Evolutionary conservation across 257 asterid genomes (phyloP).

Genomic region (Solanum acaule): DNA sequence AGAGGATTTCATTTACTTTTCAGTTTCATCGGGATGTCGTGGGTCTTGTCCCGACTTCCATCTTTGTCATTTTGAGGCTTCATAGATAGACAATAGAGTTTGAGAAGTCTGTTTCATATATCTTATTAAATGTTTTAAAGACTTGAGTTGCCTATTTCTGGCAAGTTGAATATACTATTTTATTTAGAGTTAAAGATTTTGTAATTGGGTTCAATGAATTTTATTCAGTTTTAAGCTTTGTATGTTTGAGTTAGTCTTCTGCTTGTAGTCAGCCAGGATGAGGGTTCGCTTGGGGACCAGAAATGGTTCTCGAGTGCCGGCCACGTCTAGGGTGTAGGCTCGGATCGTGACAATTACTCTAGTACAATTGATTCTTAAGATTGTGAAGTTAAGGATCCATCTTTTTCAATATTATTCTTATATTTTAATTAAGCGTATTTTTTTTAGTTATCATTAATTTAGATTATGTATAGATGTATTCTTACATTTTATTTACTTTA

Average conservation of each 20-base stretch:
- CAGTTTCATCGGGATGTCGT: not conserved
- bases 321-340: too few relatives aligned
- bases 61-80: not conserved
- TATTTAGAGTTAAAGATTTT: too few relatives aligned
- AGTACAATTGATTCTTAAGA: too few relatives aligned
- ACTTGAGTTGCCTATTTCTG: not conserved
- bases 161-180: not conserved
- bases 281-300: not conserved
- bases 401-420: too few relatives aligned
- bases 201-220: not conserved
- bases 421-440: too few relatives aligned
- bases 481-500: too few relatives aligned
- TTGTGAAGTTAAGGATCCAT: too few relatives aligned
- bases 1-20: not conserved
- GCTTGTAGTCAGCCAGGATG: not conserved
- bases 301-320: too few relatives aligned
- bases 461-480: too few relatives aligned
- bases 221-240: not conserved
- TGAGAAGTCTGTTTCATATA: not conserved
- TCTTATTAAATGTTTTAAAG: not conserved
- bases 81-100: not conserved
- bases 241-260: not conserved
- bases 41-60: not conserved
- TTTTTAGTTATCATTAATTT: too few relatives aligned
- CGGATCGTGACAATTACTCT: too few relatives aligned